Base-by-base conservation (phyloP, 169 alveolate genomes). In the Eimeria tenella region DNA sequence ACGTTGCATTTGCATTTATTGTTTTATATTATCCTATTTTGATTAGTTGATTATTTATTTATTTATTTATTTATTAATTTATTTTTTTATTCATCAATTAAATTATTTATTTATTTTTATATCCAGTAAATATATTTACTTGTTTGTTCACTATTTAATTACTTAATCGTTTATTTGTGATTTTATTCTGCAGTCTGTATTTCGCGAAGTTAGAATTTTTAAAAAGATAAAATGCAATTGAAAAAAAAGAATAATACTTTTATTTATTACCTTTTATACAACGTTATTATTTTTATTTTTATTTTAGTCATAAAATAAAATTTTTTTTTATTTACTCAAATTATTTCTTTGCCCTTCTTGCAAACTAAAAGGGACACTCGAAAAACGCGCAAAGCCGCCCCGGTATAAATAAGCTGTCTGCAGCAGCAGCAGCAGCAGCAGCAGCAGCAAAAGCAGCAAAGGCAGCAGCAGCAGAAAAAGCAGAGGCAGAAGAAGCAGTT, bases 351-450 rank as follows among this genome's bases (percentile, higher is more conserved):
- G 95, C 70, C 89, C 94, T 75, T 93, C 89, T 17, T 97, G 95
- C 96, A 95, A 93, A 92, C 96, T 95, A 93, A 95, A 96, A 86
- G 95, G 96, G 1, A 96, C 95, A 81, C 98, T 99, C 79, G 99
- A 98, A 95, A 98, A 98, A 58, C 99, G 95, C 7, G 99, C 99
- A 93, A 99, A 99, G 42, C 99, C 99, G 49, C 97, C 97, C 94
- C 99, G 97, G 95, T 98, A 98, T 79, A 98, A 92, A 94, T 98
- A 98, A n/a, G 96, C 98, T 8, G 99, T 98, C 93, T 91, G 84
- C 52, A 65, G 74, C 25, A 19, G 49, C 21, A 65, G 21, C 17
- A 17, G 21, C 23, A 1, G 74, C 8, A 13, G 23, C 74, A 65
- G 74, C 74, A 65, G 74, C 74, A 9, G 74, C 74, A 11, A 17